A percentile compares a stretch with the other conserved stretches of the same genome.
Conservation (phyloP, 805 yeast genomes). For the Candida rishiriensis region DNA sequence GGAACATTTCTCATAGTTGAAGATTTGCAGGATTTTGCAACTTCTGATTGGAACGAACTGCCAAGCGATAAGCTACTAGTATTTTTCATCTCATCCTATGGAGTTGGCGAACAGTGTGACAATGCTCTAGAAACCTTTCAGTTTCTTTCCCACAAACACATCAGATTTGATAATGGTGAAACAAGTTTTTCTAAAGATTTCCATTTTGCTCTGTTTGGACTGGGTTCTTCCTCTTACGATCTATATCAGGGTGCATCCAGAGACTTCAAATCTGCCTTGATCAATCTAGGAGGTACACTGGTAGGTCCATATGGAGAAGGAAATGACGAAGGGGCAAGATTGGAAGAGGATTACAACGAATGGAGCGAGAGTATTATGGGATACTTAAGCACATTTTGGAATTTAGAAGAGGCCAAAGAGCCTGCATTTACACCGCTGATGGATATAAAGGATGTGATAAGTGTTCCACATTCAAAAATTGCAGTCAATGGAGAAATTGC, state of each 20-base stretch:
- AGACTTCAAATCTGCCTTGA: slow-evolving; percentile 45
- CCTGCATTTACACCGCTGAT: slow-evolving; percentile 58
- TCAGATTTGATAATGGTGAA: slow-evolving; percentile 37
- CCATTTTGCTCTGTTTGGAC: slow-evolving; percentile 72
- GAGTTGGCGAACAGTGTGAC: slow-evolving; percentile 97
- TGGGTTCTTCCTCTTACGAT: slow-evolving; percentile 91
- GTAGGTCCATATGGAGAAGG: slow-evolving; percentile 77
- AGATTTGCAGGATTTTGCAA: slow-evolving; percentile 75
- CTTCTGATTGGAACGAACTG: slow-evolving; percentile 58
- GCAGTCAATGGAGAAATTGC: slow-evolving; percentile 24
- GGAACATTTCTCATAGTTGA: slow-evolving; percentile 37
- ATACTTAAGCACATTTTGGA: slow-evolving; percentile 50
- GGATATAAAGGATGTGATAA: slow-evolving; percentile 28
- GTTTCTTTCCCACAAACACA: slow-evolving; percentile 22
- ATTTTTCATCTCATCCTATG: slow-evolving; percentile 84
- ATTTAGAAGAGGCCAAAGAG: slow-evolving; percentile 67
- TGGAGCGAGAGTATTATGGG: slow-evolving; percentile 85
- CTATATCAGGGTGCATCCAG: slow-evolving; percentile 76
- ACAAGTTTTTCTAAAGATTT: slow-evolving; percentile 41
- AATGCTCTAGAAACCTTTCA: slow-evolving; percentile 70
- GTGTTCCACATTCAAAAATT: slow-evolving; percentile 18
- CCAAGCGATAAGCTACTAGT: slow-evolving; percentile 37
- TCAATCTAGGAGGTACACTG: slow-evolving; percentile 54
- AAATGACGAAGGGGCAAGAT: slow-evolving; percentile 85
- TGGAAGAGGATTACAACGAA: slow-evolving; percentile 83